Evolutionary conservation across 1,284 basidiomycete genomes (phyloP).

Genomic region (Ceratobasidium sp.): DNA sequence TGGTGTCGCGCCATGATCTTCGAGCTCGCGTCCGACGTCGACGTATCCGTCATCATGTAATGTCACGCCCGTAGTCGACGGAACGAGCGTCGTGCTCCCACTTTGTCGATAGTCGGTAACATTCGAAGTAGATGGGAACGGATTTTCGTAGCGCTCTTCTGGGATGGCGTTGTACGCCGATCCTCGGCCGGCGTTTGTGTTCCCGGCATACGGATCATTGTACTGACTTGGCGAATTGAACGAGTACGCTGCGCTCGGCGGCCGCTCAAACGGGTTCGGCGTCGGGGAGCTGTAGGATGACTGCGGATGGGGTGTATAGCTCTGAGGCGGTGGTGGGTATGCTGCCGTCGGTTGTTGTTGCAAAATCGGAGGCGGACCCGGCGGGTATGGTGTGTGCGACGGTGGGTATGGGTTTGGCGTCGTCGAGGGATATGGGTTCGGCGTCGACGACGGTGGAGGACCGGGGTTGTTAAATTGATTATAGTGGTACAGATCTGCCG

Average conservation of each 20-base stretch:
- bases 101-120: not conserved
- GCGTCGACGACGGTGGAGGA: conserved; percentile 13
- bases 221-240: conserved; percentile 5
- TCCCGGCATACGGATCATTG: conserved; percentile 6
- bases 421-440: conserved; percentile 8
- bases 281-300: conserved; percentile 16
- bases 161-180: conserved; percentile 23
- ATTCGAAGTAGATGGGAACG: not conserved
- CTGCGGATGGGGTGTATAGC: conserved; percentile 24
- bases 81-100: conserved; percentile 6
- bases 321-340: conserved; percentile 8
- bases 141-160: conserved; percentile 29
- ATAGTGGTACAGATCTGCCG: conserved; percentile 26
- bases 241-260: conserved; percentile 34
- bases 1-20: conserved; percentile 27
- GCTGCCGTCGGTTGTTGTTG: not conserved
- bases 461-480: conserved; percentile 31
- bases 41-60: conserved; percentile 34
- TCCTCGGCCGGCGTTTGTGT: not conserved
- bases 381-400: conserved; percentile 19
- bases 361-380: not conserved
- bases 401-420: not conserved
- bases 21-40: conserved; percentile 24
- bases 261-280: conserved; percentile 35
- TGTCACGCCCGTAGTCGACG: conserved; percentile 5